Evolutionary conservation across 2,329 filamentous ascomycete species (phyloP), one percentile per base, ranked within the genome.

Genomic region (Monilinia fructigena): DNA sequence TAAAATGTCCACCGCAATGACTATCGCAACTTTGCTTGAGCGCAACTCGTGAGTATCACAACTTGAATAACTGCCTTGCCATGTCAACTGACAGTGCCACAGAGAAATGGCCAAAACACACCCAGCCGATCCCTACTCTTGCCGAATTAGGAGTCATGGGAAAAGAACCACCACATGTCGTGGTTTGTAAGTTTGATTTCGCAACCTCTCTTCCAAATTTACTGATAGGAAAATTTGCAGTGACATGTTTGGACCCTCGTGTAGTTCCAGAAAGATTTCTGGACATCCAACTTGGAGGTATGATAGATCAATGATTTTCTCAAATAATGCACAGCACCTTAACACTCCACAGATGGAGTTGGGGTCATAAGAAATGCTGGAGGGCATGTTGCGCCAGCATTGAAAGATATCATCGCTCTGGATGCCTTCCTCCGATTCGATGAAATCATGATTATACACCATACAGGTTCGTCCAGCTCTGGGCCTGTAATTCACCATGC

Each of bases 401-500:
- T 74, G 3, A 66, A 70, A 16, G 70, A 72, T 40, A 68, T 74
- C 28, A 54, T 74, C 10, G 67, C 71, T 56, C 63, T 74, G 1
- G 71, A 76, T 58, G 55, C 63, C 20, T 65, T 73, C 31, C 18
- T 73, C 18, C 54, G 47, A 3, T 58, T 75, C 26, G 66, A 63
- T 8, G 69, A 75, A 4, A 71, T 75, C 45, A 67, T 74, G 56
- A 67, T 76, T 11, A 68, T 76, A 48, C 72, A 76, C 35, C 74
- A 76, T 59, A 75, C 70, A 35, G 73, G 74, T 75, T 56, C 20
- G 60, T 61, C 4, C 40, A 16, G 20, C 18, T 35, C 42, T 40
- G 16, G 4, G 42, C 2, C 3, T 42, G 23, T 12, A 26, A 11
- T 38, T 62, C 71, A 26, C 4, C 6, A 35, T 16, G 45, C 18